phyloP scores from a whole-genome alignment of 2,329 filamentous ascomycete species.

The Myriangium duriaei region DNA sequence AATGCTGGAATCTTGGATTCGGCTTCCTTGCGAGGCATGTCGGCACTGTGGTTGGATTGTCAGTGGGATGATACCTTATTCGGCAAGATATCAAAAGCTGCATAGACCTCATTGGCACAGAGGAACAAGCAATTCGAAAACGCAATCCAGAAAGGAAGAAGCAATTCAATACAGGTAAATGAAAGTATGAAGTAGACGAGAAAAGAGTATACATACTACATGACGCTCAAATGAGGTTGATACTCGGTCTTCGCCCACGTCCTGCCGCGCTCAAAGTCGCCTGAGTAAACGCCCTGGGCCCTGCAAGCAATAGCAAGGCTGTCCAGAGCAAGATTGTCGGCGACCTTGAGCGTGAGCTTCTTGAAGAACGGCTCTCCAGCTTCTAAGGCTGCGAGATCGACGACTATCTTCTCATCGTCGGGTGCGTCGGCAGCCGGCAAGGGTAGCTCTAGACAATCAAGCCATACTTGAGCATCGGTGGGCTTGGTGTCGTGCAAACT shows the following conservation, averaged over 20 bases:
- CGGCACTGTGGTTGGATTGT: slow-evolving; percentile 11
- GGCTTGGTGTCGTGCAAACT: slow-evolving; percentile 15
- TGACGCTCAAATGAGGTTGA: slow-evolving; percentile 28
- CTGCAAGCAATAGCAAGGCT: slow-evolving; percentile 21
- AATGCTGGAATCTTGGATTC: slow-evolving; percentile 17
- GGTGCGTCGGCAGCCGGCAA: slow-evolving; percentile 4
- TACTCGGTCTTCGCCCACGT: slow-evolving; percentile 24
- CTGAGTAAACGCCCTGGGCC: slow-evolving; percentile 17
- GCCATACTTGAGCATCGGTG: slow-evolving; percentile 25
- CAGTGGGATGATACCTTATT: neutral
- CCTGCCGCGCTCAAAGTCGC: slow-evolving; percentile 16
- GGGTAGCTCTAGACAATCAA: slow-evolving; percentile 21
- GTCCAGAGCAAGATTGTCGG: slow-evolving; percentile 19
- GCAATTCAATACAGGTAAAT: neutral
- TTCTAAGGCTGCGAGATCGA: slow-evolving; percentile 21
- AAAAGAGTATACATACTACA: slow-evolving; percentile 26
- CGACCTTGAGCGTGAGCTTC: slow-evolving; percentile 27
- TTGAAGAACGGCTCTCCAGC: slow-evolving; percentile 27
- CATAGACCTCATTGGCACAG: neutral
- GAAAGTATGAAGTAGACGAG: neutral
- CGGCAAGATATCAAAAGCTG: neutral
- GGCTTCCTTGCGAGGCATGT: slow-evolving; percentile 11
- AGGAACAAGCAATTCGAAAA: neutral
- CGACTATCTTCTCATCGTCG: slow-evolving; percentile 12
- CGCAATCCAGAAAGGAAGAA: neutral